Evolutionary conservation across 805 yeast genomes (phyloP).

Genomic region (Candida railenensis): DNA sequence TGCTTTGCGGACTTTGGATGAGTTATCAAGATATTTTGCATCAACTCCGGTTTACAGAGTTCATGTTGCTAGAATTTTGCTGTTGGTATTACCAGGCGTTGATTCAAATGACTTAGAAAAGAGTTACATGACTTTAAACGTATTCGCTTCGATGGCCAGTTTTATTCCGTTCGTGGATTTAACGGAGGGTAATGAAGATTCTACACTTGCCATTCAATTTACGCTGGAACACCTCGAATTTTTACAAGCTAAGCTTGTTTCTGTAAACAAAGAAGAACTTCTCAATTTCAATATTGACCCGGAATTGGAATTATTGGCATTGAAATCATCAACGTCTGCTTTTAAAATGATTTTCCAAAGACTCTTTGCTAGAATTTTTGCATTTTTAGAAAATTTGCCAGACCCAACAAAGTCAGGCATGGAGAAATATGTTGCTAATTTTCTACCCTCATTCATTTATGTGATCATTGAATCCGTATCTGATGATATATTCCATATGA

Average conservation of each 20-base stretch:
- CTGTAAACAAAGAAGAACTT: slow-evolving; percentile 14
- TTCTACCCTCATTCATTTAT: slow-evolving; percentile 35
- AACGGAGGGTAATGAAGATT: slow-evolving; percentile 42
- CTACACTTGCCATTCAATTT: slow-evolving; percentile 46
- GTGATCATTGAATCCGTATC: slow-evolving; percentile 58
- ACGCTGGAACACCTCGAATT: slow-evolving; percentile 62
- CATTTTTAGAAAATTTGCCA: slow-evolving; percentile 67
- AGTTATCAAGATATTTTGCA: slow-evolving; percentile 66
- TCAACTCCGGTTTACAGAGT: slow-evolving; percentile 62
- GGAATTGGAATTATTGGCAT: slow-evolving; percentile 52
- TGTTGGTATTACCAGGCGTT: slow-evolving; percentile 72
- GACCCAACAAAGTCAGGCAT: slow-evolving; percentile 54
- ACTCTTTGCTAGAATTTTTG: slow-evolving; percentile 58
- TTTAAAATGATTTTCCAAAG: slow-evolving; percentile 60
- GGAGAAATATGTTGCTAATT: slow-evolving; percentile 44
- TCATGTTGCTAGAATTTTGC: slow-evolving; percentile 74
- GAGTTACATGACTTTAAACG: slow-evolving; percentile 64
- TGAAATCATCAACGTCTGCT: slow-evolving; percentile 69
- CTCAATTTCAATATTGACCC: slow-evolving; percentile 37
- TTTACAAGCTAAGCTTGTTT: slow-evolving; percentile 45
- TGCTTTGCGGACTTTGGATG: slow-evolving; percentile 66
- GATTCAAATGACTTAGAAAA: slow-evolving; percentile 84
- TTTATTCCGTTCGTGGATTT: slow-evolving; percentile 72
- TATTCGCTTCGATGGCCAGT: slow-evolving; percentile 67
- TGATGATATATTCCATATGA: slow-evolving; percentile 48